Conservation (phyloP, 1,139 yeast species). For the Pichia sp. region DNA sequence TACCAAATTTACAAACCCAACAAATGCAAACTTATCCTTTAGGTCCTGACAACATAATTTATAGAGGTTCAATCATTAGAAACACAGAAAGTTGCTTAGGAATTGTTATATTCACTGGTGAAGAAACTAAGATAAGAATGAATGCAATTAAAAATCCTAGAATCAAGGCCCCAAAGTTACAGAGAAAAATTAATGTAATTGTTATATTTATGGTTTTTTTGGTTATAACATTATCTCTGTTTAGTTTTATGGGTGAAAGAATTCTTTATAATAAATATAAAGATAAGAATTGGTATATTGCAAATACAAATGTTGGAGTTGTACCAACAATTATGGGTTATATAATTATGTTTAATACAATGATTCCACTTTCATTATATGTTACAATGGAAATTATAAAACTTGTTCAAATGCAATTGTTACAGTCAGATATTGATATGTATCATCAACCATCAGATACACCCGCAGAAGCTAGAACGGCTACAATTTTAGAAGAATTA, state of each 20-base stretch:
- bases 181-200: constrained; percentile 71
- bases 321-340: constrained; percentile 93
- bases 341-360: constrained; percentile 92
- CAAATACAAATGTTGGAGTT: constrained; percentile 69
- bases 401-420: constrained; percentile 69
- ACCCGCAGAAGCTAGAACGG: constrained; percentile 92
- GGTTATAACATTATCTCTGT: constrained; percentile 66
- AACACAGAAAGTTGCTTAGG: constrained; percentile 75
- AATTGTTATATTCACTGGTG: constrained; percentile 86
- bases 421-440: constrained; percentile 93
- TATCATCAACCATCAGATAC: constrained; percentile 79
- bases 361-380: constrained; percentile 89
- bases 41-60: constrained; percentile 73
- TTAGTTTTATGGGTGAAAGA: constrained; percentile 77
- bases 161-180: constrained; percentile 89
- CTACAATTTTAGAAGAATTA: constrained; percentile 89
- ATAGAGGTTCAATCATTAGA: constrained; percentile 83
- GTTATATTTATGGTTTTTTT: constrained; percentile 83
- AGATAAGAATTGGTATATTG: constrained; percentile 67
- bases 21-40: constrained; percentile 45
- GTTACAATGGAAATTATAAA: constrained; percentile 96
- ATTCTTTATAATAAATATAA: constrained; percentile 40
- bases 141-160: constrained; percentile 87
- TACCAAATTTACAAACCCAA: constrained; percentile 25
- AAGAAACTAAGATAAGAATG: constrained; percentile 93